phyloP scores from a whole-genome alignment of 495 filamentous ascomycete species.

The Podospora sp. region DNA sequence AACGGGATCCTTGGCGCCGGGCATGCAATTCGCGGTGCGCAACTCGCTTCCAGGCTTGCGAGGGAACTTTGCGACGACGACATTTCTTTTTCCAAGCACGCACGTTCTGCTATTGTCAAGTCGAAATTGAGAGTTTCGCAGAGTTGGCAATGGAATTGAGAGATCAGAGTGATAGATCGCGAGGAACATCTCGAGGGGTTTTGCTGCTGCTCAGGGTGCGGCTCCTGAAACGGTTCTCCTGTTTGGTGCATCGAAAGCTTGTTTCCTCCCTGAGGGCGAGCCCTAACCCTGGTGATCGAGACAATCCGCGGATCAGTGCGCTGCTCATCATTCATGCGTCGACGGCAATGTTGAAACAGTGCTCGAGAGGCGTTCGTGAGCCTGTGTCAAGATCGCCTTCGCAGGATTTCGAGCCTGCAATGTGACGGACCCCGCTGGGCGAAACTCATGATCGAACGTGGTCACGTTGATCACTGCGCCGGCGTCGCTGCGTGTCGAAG shows the following conservation, averaged over 20 bases:
- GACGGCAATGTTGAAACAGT: background rate
- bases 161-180: background rate
- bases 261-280: background rate
- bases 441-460: too few relatives aligned
- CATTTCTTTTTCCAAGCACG: background rate
- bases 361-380: background rate
- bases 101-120: background rate
- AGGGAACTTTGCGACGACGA: background rate
- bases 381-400: background rate
- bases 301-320: background rate
- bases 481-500: too few relatives aligned
- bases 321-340: background rate
- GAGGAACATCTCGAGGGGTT: background rate
- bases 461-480: too few relatives aligned
- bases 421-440: too few relatives aligned
- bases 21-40: background rate
- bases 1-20: background rate
- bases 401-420: background rate
- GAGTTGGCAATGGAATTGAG: background rate
- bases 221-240: background rate
- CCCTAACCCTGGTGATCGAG: background rate
- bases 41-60: too few relatives aligned
- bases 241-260: background rate
- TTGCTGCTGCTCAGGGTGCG: background rate
- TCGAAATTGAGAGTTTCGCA: background rate